These are phyloP conservation scores for Hyaloscypha hepaticicola DNA, from an alignment of 495 filamentous ascomycete genomes.

Conservation along the genomic window DNA sequence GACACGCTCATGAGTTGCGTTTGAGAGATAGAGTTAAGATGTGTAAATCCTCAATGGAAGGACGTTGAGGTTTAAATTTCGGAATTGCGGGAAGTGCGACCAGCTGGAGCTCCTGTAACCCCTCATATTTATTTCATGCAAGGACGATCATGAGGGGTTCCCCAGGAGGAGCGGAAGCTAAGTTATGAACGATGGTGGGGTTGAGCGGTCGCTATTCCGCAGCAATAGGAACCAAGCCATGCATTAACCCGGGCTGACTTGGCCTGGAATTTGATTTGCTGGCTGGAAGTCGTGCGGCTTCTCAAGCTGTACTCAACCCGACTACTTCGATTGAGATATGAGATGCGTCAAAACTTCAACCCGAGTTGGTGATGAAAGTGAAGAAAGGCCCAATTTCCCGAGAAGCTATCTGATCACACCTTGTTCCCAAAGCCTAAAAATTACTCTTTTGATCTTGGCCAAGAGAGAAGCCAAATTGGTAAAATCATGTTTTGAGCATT, in stretches of 20 bases:
- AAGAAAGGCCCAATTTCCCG: too few relatives aligned
- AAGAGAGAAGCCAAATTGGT: too few relatives aligned
- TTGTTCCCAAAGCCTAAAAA: too few relatives aligned
- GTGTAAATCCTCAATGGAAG: too few relatives aligned
- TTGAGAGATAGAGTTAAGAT: not conserved
- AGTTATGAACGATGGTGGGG: not conserved
- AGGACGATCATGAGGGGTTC: not conserved
- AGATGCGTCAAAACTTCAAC: not conserved
- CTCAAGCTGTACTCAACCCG: not conserved
- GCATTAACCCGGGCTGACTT: not conserved
- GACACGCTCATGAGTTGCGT: not conserved
- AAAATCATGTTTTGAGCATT: too few relatives aligned
- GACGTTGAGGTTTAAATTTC: too few relatives aligned
- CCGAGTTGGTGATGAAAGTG: too few relatives aligned
- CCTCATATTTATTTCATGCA: not conserved
- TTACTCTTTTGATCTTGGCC: too few relatives aligned
- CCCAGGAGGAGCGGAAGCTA: not conserved
- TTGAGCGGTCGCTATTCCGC: not conserved
- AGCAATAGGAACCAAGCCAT: not conserved
- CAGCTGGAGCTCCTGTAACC: not conserved
- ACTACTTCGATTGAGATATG: not conserved
- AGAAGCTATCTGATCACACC: too few relatives aligned
- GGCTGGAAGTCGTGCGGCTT: not conserved
- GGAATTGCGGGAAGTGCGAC: not conserved
- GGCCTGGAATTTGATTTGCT: not conserved